Percentiles rank a stretch among this genome's conserved stretches.
Evolutionary conservation across 2,329 filamentous ascomycete genomes (phyloP).

Genomic region (Exophiala sp.): DNA sequence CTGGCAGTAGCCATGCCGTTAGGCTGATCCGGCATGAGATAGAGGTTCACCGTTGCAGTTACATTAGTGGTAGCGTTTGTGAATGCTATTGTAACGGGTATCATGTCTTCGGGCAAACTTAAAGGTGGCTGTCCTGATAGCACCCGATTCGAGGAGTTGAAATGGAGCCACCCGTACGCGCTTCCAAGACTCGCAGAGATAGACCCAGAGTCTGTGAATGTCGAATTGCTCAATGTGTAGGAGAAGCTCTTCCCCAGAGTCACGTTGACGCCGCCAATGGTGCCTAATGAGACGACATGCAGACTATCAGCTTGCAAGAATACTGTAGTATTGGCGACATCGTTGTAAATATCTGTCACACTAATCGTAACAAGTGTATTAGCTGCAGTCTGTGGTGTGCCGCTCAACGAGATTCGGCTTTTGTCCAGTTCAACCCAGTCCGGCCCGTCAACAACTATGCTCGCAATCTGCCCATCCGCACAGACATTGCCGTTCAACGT

Average conservation of each 20-base stretch:
- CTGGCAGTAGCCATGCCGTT: neutral
- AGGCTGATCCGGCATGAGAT: neutral
- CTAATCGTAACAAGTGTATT: constrained; percentile 62
- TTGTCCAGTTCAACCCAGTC: constrained; percentile 67
- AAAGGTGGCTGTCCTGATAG: constrained; percentile 12
- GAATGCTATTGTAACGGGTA: constrained; percentile 11
- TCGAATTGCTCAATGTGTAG: neutral
- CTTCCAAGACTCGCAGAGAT: constrained; percentile 1
- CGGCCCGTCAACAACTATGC: constrained; percentile 56
- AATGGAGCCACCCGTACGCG: constrained; percentile 15
- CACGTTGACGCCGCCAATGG: constrained; percentile 46
- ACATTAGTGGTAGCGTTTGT: constrained; percentile 5
- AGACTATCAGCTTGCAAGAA: constrained; percentile 40
- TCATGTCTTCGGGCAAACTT: neutral
- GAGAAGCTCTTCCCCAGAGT: constrained; percentile 48
- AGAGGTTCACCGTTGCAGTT: neutral
- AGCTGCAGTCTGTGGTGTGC: constrained; percentile 57
- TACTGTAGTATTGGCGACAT: constrained; percentile 58
- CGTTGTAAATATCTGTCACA: constrained; percentile 57
- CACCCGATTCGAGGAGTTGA: constrained; percentile 7
- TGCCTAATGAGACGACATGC: constrained; percentile 38
- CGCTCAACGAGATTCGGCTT: constrained; percentile 59
- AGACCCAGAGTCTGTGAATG: constrained; percentile 3
- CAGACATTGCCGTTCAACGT: constrained; percentile 57
- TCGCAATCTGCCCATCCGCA: constrained; percentile 48